A percentile compares a stretch with the other conserved stretches of the same genome.
These are phyloP conservation scores for Beta lomatogona DNA, from an alignment of 179 eudicot species.

Conservation along the genomic window DNA sequence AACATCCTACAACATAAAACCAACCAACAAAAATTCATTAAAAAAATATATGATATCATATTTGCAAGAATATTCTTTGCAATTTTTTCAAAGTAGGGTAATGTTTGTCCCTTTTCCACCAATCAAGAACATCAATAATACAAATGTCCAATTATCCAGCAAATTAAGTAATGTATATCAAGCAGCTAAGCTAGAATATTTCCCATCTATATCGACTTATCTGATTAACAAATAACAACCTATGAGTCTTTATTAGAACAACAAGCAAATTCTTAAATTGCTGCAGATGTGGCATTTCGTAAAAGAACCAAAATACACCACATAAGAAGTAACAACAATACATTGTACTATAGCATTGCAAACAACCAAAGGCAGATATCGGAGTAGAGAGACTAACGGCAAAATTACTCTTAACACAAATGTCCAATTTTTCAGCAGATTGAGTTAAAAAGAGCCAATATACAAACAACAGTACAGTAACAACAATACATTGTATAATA, in stretches of 20 bases:
- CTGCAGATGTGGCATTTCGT: neutral
- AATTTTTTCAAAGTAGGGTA: too few relatives aligned
- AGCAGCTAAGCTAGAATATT: neutral
- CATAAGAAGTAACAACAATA: neutral
- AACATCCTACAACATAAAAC: too few relatives aligned
- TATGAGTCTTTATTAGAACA: neutral
- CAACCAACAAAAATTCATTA: too few relatives aligned
- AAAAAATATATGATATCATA: too few relatives aligned
- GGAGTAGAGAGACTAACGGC: too few relatives aligned
- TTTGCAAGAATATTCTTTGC: too few relatives aligned
- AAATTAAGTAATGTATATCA: too few relatives aligned
- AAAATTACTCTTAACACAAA: neutral
- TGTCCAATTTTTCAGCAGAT: neutral
- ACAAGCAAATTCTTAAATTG: neutral
- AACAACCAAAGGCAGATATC: neutral
- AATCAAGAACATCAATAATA: too few relatives aligned
- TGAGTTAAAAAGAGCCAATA: neutral
- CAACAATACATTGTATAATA: too few relatives aligned
- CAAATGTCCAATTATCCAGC: too few relatives aligned
- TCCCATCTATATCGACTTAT: neutral
- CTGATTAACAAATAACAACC: neutral
- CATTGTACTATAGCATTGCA: neutral
- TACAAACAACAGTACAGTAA: too few relatives aligned
- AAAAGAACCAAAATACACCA: neutral
- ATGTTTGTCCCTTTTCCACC: too few relatives aligned